Base-by-base conservation (phyloP, 2,329 filamentous ascomycete genomes). In the Claviceps digitariae region DNA sequence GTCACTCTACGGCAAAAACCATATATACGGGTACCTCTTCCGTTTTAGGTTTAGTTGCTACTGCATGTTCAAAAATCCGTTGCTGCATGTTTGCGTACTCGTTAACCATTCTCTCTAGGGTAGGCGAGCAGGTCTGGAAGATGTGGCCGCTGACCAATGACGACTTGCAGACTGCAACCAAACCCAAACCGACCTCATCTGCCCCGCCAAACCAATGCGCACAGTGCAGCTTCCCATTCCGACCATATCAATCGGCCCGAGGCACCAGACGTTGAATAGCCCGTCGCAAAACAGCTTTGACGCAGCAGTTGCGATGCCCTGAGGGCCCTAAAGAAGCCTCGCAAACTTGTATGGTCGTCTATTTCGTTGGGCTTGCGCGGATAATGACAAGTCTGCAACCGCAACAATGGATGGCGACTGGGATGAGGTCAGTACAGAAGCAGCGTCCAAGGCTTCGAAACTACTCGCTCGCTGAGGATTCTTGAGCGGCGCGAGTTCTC, bases 331-430 rank as follows among this genome's bases (percentile, higher is more conserved):
- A 43, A 48, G 15, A 9, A 44, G 29, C 12, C 21, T 41, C 34
- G 13, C 31, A 52, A 55, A 46, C 48, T 48, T 23, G 9, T n/a
- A 4, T n/a, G 15, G 47, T 52, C 51, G 29, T 58, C 56, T 36
- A 29, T 34, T 52, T 52, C 62, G 61, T 57, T 64, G 69, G 71
- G 67, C 57, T 61, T 60, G 59, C 57, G 55, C 57, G 57, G 64
- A 68, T 60, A 63, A 70, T 69, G 65, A 64, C 61, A 60, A 69
- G 60, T 57, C 63, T 60, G 66, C 59, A 64, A 73, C 63, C 60
- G 66, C 59, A 64, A 73, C 69, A 64, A 83, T 83, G 81, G 81
- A 84, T 69, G 78, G 75, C 68, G 81, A 83, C 69, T 84, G 81
- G 81, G 79, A 82, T 70, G 79, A 84, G 76, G 81, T 79, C 38